A percentile compares a stretch with the other conserved stretches of the same genome.
Conservation (phyloP, 768 basidiomycete genomes). For the Macrolepiota dolichaula region DNA sequence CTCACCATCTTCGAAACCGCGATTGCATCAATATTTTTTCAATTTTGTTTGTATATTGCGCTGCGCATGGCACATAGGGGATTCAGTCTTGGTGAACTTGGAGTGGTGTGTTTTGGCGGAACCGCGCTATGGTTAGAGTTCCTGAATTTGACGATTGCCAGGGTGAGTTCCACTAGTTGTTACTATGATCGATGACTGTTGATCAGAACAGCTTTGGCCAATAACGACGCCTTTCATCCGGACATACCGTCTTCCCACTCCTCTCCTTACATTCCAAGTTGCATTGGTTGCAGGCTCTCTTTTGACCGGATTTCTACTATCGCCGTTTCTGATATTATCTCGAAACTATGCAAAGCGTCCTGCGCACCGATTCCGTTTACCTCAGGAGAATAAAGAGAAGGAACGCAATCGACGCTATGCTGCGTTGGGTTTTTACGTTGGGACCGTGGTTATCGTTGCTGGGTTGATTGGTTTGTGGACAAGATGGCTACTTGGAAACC, state of each 20-base stretch:
- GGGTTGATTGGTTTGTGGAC: slow-evolving; percentile 91
- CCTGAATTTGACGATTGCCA: slow-evolving; percentile 77
- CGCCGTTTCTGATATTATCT: slow-evolving; percentile 88
- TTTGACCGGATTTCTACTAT: slow-evolving; percentile 91
- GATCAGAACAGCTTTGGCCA: slow-evolving; percentile 63
- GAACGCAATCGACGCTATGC: slow-evolving; percentile 76
- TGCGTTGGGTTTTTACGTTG: slow-evolving; percentile 81
- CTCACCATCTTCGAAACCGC: slow-evolving; percentile 74
- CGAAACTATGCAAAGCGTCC: slow-evolving; percentile 89
- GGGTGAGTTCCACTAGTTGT: slow-evolving; percentile 44
- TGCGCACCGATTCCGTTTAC: slow-evolving; percentile 75
- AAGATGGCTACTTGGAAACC: slow-evolving; percentile 75
- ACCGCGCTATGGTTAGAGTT: slow-evolving; percentile 85
- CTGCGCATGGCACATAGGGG: slow-evolving; percentile 90
- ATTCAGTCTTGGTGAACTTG: slow-evolving; percentile 93
- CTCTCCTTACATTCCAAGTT: slow-evolving; percentile 87
- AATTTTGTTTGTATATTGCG: slow-evolving; percentile 86
- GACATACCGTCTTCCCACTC: slow-evolving; percentile 90
- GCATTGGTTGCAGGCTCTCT: slow-evolving; percentile 91
- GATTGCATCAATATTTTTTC: slow-evolving; percentile 77
- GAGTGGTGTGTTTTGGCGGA: slow-evolving; percentile 84
- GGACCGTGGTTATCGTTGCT: slow-evolving; percentile 71
- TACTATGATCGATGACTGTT: neutral
- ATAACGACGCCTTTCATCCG: slow-evolving; percentile 79
- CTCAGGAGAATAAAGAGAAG: slow-evolving; percentile 85